phyloP scores from a whole-genome alignment of 176 grass and related monocot species.

The Oryza nivara region DNA sequence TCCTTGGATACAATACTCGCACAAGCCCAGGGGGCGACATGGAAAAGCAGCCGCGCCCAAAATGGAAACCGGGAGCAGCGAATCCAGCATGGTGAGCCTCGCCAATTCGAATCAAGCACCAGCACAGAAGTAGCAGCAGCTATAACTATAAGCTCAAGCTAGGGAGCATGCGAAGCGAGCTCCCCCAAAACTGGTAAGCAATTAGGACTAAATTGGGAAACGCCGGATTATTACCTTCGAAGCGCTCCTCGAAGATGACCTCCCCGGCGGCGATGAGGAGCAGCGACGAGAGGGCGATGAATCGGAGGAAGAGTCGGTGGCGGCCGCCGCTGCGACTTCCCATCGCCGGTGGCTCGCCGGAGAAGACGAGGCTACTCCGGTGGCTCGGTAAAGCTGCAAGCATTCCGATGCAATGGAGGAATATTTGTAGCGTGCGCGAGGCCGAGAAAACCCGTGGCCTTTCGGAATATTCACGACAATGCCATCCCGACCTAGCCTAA shows the following conservation, averaged over 20 bases:
- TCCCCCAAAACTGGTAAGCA: neutral
- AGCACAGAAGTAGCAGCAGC: conserved; percentile 23
- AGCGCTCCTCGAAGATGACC: conserved; percentile 96
- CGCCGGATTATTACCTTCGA: conserved; percentile 62
- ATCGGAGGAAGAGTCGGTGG: conserved; percentile 4
- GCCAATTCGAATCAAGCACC: neutral
- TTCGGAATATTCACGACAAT: conserved; percentile 14
- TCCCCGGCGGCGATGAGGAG: conserved; percentile 64
- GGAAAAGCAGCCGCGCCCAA: conserved; percentile 13
- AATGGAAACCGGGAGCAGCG: conserved; percentile 31
- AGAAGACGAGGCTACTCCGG: neutral
- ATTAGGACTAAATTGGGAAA: conserved; percentile 1
- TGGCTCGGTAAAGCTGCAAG: neutral
- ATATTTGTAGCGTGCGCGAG: conserved; percentile 49
- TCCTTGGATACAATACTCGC: conserved; percentile 19
- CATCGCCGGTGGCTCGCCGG: conserved; percentile 43
- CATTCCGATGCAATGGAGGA: conserved; percentile 1
- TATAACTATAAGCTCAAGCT: too few relatives aligned
- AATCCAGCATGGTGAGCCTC: neutral
- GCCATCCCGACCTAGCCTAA: neutral
- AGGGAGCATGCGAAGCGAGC: conserved; percentile 1
- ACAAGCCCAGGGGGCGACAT: neutral
- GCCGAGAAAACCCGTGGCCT: neutral
- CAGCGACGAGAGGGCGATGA: conserved; percentile 48
- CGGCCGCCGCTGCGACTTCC: conserved; percentile 6